A percentile compares a stretch with the other conserved stretches of the same genome.
Evolutionary conservation across 306 rosid species (phyloP).

Genomic region (Vachellia collinsii): DNA sequence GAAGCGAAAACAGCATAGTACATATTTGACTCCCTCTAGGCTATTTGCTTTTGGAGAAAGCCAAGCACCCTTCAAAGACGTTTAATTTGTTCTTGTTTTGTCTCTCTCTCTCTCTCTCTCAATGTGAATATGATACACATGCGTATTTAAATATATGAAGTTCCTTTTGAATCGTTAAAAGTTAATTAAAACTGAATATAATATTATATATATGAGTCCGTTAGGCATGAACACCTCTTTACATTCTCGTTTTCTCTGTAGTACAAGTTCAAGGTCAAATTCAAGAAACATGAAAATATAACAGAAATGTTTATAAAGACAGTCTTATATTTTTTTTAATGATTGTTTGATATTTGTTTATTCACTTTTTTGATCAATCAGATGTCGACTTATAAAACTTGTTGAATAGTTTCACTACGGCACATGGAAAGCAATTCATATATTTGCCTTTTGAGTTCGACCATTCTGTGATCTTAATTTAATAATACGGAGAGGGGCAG

Average conservation of each 20-base stretch:
- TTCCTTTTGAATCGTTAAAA: conserved; percentile 33
- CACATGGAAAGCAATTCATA: neutral
- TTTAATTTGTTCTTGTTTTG: neutral
- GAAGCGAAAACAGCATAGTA: neutral
- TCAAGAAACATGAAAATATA: neutral
- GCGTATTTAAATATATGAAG: neutral
- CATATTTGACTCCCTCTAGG: conserved; percentile 38
- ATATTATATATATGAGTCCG: neutral
- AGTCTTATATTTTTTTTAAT: neutral
- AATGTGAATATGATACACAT: conserved; percentile 25
- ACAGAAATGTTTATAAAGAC: neutral
- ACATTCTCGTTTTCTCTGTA: conserved; percentile 26
- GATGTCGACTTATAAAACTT: neutral
- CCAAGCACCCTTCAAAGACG: conserved; percentile 48
- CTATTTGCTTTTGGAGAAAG: neutral
- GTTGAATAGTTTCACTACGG: neutral
- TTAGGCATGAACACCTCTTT: neutral
- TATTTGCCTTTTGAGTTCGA: conserved; percentile 7
- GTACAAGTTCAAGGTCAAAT: conserved; percentile 34
- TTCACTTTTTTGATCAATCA: neutral
- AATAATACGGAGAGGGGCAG: neutral
- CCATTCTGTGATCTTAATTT: neutral
- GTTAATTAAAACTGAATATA: neutral
- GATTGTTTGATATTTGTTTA: neutral
- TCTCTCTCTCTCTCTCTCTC: neutral